Percentiles rank a stretch among this genome's conserved stretches.
Conservation (phyloP, 306 rosid species). For the Fragaria ananassa region DNA sequence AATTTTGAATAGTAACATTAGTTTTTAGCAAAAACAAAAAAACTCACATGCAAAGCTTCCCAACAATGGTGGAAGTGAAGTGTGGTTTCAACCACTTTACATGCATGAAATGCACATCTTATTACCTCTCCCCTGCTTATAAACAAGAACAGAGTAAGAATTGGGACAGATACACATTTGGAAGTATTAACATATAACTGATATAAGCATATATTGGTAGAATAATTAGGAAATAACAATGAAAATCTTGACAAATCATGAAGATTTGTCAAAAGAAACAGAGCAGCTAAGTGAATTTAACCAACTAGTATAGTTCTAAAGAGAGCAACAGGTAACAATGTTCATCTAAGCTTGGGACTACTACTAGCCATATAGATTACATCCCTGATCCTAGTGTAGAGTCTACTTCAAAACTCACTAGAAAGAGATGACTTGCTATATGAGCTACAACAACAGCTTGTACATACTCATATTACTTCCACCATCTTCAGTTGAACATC, state of each 20-base stretch:
- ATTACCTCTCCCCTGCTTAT: too few species aligned
- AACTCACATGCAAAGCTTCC: too few species aligned
- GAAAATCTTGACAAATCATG: background rate
- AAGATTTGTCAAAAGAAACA: background rate
- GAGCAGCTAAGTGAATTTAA: background rate
- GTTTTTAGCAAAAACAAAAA: too few species aligned
- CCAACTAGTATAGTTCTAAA: background rate
- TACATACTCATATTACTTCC: background rate
- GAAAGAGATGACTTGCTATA: background rate
- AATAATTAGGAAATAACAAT: background rate
- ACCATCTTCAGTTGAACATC: background rate
- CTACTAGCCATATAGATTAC: background rate
- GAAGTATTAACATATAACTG: background rate
- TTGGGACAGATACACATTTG: too few species aligned
- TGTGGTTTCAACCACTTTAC: too few species aligned
- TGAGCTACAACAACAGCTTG: background rate
- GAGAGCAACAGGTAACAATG: background rate
- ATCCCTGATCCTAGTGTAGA: background rate
- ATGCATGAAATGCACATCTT: too few species aligned
- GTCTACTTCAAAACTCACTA: background rate
- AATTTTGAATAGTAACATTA: too few species aligned
- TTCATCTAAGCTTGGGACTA: background rate
- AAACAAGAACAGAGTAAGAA: too few species aligned
- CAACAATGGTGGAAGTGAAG: too few species aligned
- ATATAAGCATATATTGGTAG: background rate